Conservation (phyloP, 2,329 filamentous ascomycete species). For the Cladorrhinum sp. region DNA sequence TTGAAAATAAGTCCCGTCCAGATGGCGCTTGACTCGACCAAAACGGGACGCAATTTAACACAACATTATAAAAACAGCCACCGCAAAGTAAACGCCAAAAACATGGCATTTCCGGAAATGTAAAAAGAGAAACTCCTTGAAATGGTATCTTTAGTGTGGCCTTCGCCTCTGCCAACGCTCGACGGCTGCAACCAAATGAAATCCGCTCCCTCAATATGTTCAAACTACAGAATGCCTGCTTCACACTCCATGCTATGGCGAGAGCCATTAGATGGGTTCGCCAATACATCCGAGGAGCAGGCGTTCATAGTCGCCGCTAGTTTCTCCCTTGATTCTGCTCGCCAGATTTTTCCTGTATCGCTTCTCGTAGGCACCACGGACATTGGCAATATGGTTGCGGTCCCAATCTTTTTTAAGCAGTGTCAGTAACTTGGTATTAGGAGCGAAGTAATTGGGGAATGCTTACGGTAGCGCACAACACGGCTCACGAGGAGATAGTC, state of each 20-base stretch:
- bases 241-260: background rate
- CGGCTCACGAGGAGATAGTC: constrained; percentile 74
- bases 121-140: background rate
- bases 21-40: background rate
- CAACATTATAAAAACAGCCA: background rate
- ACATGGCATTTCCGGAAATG: background rate
- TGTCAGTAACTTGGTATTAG: constrained; percentile 6
- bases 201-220: background rate
- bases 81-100: background rate
- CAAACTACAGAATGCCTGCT: background rate
- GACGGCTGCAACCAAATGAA: background rate
- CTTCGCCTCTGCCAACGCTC: background rate
- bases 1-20: too few species aligned
- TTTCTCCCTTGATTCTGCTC: constrained; percentile 74
- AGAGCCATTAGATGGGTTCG: constrained; percentile 33
- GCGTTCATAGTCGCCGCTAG: constrained; percentile 76
- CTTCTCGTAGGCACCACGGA: constrained; percentile 74
- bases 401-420: constrained; percentile 64
- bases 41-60: background rate
- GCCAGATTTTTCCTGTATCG: constrained; percentile 66
- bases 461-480: constrained; percentile 63
- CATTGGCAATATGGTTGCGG: constrained; percentile 66
- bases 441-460: background rate
- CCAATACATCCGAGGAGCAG: constrained; percentile 70
- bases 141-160: background rate